Base-by-base conservation (phyloP, 768 basidiomycete species). In the Podaxis sp. region DNA sequence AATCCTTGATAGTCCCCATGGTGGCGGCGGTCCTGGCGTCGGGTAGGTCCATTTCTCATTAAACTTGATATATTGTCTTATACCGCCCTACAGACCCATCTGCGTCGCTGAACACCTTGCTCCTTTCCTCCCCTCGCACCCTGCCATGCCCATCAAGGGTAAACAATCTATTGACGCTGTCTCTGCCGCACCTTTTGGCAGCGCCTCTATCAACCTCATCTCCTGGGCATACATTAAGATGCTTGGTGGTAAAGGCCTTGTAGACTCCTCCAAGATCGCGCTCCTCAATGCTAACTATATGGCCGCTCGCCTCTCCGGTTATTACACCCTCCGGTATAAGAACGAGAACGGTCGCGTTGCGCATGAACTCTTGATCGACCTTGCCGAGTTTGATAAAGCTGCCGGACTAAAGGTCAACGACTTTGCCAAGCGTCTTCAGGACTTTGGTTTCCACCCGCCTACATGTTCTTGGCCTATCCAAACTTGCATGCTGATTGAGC, bases 211-310 rank as follows among this genome's bases (percentile, higher is more conserved):
- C 69, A 88, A 93, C 52, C 82, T 96, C 64, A 98, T 99, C 69
- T 98, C 96, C 0, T 99, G 96, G 96, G 96, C 97, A 12, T 99
- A 97, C 75, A 93, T 97, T 83, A 96, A 93, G 79, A 99, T 99
- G 97, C 86, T 99, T n/a, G 97, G 97, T 28, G 96, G 96, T 7
- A 79, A 86, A 60, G 97, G 97, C 6, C 84, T 99, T 28, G 84
- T 87, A 24, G 84, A 94, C 63, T 88, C 95, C 0, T 92, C 95
- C 2, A 92, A 90, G 68, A 77, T 93, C 33, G 94, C 97, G 1
- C 82, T 99, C 33, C 84, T 99, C 48, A 98, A 89, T 70, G 97
- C 97, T 54, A 99, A 99, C 75, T 99, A 99, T 76, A 97, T 98
- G 85, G 95, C 96, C 19, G 84, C 89, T 69, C 86, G 94, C 52